These are phyloP conservation scores for Podila horticola DNA, from an alignment of 192 early-diverging fungal species.

Conservation along the genomic window DNA sequence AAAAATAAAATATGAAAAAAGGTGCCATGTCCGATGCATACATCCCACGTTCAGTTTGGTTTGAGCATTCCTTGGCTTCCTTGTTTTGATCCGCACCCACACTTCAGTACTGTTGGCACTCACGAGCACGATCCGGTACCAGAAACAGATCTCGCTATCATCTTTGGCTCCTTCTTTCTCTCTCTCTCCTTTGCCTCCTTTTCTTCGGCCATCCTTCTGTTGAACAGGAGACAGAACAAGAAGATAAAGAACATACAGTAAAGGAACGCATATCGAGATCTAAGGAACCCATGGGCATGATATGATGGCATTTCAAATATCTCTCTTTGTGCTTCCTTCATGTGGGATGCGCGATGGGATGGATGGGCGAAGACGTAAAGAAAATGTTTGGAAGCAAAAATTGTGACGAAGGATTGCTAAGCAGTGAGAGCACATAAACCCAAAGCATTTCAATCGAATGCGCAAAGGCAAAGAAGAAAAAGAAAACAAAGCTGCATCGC, in stretches of 20 bases:
- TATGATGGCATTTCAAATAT: too few species aligned
- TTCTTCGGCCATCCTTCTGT: background rate
- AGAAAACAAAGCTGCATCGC: background rate
- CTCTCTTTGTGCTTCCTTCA: too few species aligned
- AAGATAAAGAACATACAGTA: too few species aligned
- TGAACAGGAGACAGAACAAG: too few species aligned
- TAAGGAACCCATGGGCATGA: too few species aligned
- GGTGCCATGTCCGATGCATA: background rate
- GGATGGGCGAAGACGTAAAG: too few species aligned
- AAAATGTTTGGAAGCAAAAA: too few species aligned
- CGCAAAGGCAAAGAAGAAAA: background rate
- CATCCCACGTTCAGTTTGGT: background rate
- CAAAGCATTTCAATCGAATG: background rate
- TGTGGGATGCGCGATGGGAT: too few species aligned
- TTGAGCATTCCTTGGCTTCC: background rate
- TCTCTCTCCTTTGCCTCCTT: background rate
- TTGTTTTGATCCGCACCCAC: background rate
- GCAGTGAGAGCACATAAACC: too few species aligned
- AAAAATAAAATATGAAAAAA: background rate
- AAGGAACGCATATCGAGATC: too few species aligned
- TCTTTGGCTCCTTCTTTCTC: background rate
- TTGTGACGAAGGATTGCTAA: too few species aligned
- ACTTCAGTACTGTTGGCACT: background rate
- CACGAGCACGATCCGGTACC: background rate
- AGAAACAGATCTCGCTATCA: background rate